These are phyloP conservation scores for Penicillium antarcticum DNA, from an alignment of 495 filamentous ascomycete species.

Conservation along the genomic window DNA sequence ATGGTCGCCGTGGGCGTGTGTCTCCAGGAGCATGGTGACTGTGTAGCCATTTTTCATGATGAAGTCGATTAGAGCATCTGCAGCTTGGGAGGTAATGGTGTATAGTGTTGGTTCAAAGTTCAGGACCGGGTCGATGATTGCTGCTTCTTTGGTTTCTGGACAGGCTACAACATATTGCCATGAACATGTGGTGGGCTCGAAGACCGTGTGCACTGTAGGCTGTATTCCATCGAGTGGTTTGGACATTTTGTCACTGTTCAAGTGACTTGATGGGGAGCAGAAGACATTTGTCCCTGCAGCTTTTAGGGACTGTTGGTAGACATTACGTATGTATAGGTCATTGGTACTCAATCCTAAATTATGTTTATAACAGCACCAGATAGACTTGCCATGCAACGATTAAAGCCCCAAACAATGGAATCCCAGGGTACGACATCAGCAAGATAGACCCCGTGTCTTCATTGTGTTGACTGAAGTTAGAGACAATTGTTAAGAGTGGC, in stretches of 20 bases:
- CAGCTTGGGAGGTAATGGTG: conserved; percentile 38
- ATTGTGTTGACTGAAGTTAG: too few species aligned
- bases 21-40: conserved; percentile 47
- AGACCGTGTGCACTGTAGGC: conserved; percentile 33
- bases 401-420: too few species aligned
- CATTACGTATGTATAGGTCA: conserved; percentile 18
- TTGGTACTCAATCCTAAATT: neutral
- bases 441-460: too few species aligned
- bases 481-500: too few species aligned
- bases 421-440: too few species aligned
- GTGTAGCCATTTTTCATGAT: conserved; percentile 36
- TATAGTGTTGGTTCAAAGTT: conserved; percentile 43
- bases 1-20: conserved; percentile 56
- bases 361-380: too few species aligned
- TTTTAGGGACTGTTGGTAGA: neutral
- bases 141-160: conserved; percentile 37
- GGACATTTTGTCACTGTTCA: too few species aligned
- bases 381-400: too few species aligned
- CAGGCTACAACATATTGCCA: conserved; percentile 57
- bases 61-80: conserved; percentile 39
- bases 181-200: conserved; percentile 40
- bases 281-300: neutral
- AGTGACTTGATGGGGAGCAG: too few species aligned
- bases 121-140: conserved; percentile 55
- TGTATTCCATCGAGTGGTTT: conserved; percentile 12